A percentile compares a stretch with the other conserved stretches of the same genome.
Conservation (phyloP, 352 stramenopile species). For the Phytophthora agathidicida region DNA sequence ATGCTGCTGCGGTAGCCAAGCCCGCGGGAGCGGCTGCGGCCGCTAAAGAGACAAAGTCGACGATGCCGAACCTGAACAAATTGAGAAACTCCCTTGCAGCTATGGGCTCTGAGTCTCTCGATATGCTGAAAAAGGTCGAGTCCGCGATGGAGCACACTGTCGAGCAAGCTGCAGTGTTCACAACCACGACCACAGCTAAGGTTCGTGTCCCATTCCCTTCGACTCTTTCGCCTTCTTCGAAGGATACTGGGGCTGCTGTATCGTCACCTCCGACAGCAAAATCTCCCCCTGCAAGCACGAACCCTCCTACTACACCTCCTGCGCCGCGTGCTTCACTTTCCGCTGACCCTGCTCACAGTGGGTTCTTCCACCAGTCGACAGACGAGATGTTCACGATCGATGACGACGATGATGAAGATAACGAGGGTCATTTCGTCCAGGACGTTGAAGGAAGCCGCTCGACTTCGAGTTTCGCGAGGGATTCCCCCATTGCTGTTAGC, state of each 20-base stretch:
- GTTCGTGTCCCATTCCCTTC: constrained; percentile 46
- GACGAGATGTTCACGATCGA: constrained; percentile 88
- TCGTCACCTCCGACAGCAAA: constrained; percentile 13
- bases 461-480: constrained; percentile 45
- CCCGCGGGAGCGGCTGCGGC: neutral
- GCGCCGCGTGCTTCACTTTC: constrained; percentile 28
- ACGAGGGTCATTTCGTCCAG: constrained; percentile 35
- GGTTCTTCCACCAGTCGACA: constrained; percentile 62
- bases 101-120: constrained; percentile 73
- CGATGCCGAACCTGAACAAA: constrained; percentile 59
- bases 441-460: constrained; percentile 29
- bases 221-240: constrained; percentile 22
- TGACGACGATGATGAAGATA: constrained; percentile 74
- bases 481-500: constrained; percentile 37
- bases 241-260: constrained; percentile 17
- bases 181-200: constrained; percentile 43
- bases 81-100: constrained; percentile 61
- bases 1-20: constrained; percentile 5
- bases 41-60: constrained; percentile 21
- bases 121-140: constrained; percentile 82
- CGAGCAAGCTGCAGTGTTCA: constrained; percentile 34
- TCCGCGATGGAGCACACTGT: constrained; percentile 45
- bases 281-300: neutral
- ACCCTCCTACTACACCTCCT: constrained; percentile 13
- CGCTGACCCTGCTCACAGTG: constrained; percentile 29